A percentile compares a stretch with the other conserved stretches of the same genome.
Evolutionary conservation across 352 stramenopile genomes (phyloP).

Genomic region (Peronosclerospora sorghi): DNA sequence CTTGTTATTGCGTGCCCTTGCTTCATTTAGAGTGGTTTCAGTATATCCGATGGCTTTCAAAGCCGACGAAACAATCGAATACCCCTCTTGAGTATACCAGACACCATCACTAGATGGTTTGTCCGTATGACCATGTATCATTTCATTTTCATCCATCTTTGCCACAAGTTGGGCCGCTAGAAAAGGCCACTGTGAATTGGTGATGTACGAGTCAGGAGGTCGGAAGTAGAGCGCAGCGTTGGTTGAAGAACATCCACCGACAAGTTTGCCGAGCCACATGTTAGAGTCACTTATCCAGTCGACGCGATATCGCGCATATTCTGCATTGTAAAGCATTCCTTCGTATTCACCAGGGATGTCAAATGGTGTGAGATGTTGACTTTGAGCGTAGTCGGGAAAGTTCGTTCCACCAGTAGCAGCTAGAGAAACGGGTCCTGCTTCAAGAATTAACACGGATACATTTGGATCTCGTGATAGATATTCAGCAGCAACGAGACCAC

Average conservation of each 20-base stretch:
- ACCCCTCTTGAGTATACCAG: constrained; percentile 44
- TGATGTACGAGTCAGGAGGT: constrained; percentile 37
- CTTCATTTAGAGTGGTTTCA: constrained; percentile 38
- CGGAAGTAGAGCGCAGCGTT: constrained; percentile 78
- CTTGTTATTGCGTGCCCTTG: constrained; percentile 41
- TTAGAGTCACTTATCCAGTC: constrained; percentile 31
- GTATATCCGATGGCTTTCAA: constrained; percentile 27
- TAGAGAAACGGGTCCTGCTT: constrained; percentile 38
- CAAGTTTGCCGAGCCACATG: constrained; percentile 52
- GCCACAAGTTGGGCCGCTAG: constrained; percentile 36
- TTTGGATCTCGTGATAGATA: constrained; percentile 40
- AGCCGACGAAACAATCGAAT: constrained; percentile 31
- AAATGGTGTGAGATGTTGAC: constrained; percentile 39
- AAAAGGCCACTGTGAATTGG: constrained; percentile 29
- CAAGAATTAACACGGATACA: constrained; percentile 48
- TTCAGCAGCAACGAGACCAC: constrained; percentile 49
- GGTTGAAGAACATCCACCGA: constrained; percentile 72
- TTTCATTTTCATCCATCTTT: constrained; percentile 42
- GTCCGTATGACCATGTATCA: constrained; percentile 30
- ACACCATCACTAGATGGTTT: constrained; percentile 41
- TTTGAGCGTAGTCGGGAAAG: constrained; percentile 27
- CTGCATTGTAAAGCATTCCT: constrained; percentile 26
- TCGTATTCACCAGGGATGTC: constrained; percentile 61
- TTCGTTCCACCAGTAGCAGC: constrained; percentile 33
- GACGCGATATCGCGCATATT: constrained; percentile 28